phyloP scores from a whole-genome alignment of 75 land plant genomes.

The Selaginella tamariscina region DNA sequence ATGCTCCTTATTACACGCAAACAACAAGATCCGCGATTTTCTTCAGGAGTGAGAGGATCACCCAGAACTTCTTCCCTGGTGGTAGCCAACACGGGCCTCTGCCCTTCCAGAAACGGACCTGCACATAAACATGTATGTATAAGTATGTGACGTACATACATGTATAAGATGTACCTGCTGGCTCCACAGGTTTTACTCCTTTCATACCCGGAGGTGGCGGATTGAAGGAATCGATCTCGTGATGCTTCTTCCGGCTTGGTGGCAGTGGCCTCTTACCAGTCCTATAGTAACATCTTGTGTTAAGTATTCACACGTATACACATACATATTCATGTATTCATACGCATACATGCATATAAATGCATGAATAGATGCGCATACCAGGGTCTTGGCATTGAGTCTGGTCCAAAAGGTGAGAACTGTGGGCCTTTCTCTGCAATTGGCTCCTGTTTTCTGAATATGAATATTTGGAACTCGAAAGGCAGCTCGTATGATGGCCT shows the following conservation, averaged over 20 bases:
- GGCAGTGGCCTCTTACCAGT: slow-evolving; percentile 68
- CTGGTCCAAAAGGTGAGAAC: slow-evolving; percentile 73
- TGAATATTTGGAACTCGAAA: slow-evolving; percentile 70
- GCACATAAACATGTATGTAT: no score
- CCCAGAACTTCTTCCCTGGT: slow-evolving; percentile 87
- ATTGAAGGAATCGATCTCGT: slow-evolving; percentile 70
- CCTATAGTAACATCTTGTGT: no score
- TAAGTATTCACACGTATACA: no score
- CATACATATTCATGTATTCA: no score
- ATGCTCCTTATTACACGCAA: slow-evolving; percentile 26
- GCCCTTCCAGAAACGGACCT: slow-evolving; percentile 67
- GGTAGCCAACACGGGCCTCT: slow-evolving; percentile 41
- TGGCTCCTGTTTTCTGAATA: slow-evolving; percentile 70
- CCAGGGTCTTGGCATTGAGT: slow-evolving; percentile 82
- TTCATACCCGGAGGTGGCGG: slow-evolving; percentile 69
- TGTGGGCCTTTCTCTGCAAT: slow-evolving; percentile 49
- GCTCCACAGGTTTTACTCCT: slow-evolving; percentile 76
- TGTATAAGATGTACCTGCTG: no score
- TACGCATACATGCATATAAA: no score
- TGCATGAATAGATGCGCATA: no score
- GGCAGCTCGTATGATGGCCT: slow-evolving; percentile 18
- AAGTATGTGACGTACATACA: no score
- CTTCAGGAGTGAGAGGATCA: slow-evolving; percentile 60
- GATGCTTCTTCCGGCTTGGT: slow-evolving; percentile 61
- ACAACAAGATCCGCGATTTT: slow-evolving; percentile 40